Evolutionary conservation across 371 early-diverging fungal species (phyloP), one percentile per base, ranked within the genome.

Genomic region (Mucor racemosus): DNA sequence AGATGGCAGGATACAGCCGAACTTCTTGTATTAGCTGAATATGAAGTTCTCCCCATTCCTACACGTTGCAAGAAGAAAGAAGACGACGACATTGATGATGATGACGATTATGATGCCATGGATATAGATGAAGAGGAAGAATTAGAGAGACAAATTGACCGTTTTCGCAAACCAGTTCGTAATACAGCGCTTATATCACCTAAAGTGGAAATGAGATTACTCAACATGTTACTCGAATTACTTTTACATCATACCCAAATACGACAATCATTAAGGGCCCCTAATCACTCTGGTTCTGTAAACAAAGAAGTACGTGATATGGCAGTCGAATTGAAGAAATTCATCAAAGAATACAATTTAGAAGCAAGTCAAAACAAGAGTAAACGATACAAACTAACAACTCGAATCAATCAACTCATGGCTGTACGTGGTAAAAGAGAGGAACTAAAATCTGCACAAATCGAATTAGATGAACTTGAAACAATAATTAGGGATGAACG

Each of bases 1-100:
- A 62, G 71, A 40, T 80, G 81, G 81, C 66, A 72, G 36, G 76
- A 74, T 60, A 57, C 77, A 9, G 71, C 69, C 2, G 73, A 67
- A 36, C 31, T 76, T 26, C 21, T 77, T 17, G 58, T 57, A 17
- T 35, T 61, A 10, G 69, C 71, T 5, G 70, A 72, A 1, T 60
- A 58, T 14, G 42, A 58, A 6, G 64, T 67, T 63, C 21, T 77
- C 17, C 69, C 76, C 13, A 36, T 70, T 8, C 73, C 71, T 39
- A 31, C 54, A 5, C 55, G 21, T 19, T 40, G 48, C 8, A n/a
- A 58, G 5, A 19, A n/a, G 44, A 15, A 39, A 35, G 26, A 42
- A 17, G n/a, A 44, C 21, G 1, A 4, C 19, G 21, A 26, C 8
- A 36, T 26, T 26, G 1, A 26, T 26, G 19, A 48, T 56, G 54